phyloP scores from a whole-genome alignment of 371 early-diverging fungal genomes.

The Funneliformis caledonium region DNA sequence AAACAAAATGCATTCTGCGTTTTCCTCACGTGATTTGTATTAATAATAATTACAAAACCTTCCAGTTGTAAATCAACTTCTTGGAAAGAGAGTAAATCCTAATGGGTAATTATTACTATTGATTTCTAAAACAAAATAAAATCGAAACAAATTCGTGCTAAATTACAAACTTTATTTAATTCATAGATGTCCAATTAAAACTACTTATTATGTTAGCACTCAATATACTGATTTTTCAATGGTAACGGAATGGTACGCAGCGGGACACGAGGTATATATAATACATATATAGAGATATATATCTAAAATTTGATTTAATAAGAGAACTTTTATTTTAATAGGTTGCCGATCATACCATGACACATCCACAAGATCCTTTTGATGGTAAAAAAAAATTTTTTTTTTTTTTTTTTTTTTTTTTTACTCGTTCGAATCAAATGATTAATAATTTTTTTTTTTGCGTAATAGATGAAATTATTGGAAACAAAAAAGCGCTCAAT shows the following conservation, averaged over 20 bases:
- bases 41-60: not conserved
- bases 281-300: too few relatives aligned
- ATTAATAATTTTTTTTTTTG: not conserved
- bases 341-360: slow-evolving; percentile 63
- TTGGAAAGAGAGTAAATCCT: slow-evolving; percentile 54
- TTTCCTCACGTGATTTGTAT: not conserved
- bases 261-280: slow-evolving; percentile 59
- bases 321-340: not conserved
- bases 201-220: slow-evolving; percentile 73
- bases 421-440: not conserved
- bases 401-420: not conserved
- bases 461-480: slow-evolving; percentile 59
- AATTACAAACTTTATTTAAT: slow-evolving; percentile 22
- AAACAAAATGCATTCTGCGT: not conserved
- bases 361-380: slow-evolving; percentile 58
- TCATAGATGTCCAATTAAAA: slow-evolving; percentile 68
- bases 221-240: slow-evolving; percentile 69
- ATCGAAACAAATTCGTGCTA: too few relatives aligned
- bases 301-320: not conserved
- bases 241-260: slow-evolving; percentile 73
- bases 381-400: slow-evolving; percentile 43
- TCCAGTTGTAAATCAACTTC: slow-evolving; percentile 42
- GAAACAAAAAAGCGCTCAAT: slow-evolving; percentile 60
- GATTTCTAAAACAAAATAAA: too few relatives aligned
- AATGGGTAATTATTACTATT: slow-evolving; percentile 51